Conservation (phyloP, 2,329 filamentous ascomycete genomes). For the Xylaria sp. region DNA sequence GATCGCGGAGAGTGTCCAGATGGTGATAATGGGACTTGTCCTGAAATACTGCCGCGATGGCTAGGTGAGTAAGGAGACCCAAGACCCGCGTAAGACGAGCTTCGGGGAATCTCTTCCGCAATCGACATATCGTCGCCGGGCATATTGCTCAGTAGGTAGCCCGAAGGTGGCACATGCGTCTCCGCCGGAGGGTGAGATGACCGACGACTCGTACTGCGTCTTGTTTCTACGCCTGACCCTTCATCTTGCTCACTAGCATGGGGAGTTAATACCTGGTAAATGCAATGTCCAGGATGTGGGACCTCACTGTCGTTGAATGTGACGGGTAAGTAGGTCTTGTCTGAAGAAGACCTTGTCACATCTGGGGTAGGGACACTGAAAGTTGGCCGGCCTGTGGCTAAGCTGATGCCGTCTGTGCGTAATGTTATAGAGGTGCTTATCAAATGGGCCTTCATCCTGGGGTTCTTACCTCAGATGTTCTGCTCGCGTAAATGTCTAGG, state of each 20-base stretch:
- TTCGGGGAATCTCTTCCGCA: conserved; percentile 24
- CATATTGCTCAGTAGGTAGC: conserved; percentile 15
- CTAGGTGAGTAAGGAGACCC: conserved; percentile 19
- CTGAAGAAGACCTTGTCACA: conserved; percentile 56
- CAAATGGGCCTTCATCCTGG: background rate
- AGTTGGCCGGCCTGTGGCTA: conserved; percentile 51
- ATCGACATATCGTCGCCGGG: conserved; percentile 16
- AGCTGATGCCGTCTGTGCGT: conserved; percentile 52
- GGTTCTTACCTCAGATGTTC: conserved; percentile 53
- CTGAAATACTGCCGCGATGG: conserved; percentile 21
- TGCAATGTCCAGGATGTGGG: background rate
- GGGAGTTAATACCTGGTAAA: conserved; percentile 11
- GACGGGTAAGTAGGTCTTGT: conserved; percentile 54
- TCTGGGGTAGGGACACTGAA: conserved; percentile 46
- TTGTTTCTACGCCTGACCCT: conserved; percentile 30
- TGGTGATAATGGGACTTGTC: conserved; percentile 28
- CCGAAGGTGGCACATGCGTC: conserved; percentile 16
- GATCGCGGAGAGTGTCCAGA: conserved; percentile 11
- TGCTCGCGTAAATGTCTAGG: conserved; percentile 56
- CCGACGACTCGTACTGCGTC: conserved; percentile 27
- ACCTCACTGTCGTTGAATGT: conserved; percentile 48
- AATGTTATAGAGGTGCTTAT: conserved; percentile 24
- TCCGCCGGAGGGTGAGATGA: conserved; percentile 25
- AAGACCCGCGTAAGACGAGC: conserved; percentile 21
- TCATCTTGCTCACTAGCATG: conserved; percentile 42